A percentile compares a stretch with the other conserved stretches of the same genome.
Conservation (phyloP, 108 stramenopile genomes). For the Fragilaria radians region DNA sequence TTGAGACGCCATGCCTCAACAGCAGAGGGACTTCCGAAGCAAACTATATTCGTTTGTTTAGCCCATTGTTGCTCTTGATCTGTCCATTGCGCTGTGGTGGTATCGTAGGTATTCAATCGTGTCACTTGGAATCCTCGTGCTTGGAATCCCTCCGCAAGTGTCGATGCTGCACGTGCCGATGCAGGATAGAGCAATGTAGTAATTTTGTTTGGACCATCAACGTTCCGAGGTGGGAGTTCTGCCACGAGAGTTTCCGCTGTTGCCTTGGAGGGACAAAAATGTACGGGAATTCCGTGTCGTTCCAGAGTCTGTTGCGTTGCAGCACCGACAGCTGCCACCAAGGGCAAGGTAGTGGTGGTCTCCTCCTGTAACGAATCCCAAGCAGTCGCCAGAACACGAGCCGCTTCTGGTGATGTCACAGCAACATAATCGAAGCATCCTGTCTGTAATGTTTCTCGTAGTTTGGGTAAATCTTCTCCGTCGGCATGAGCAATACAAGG, state of each 20-base stretch:
- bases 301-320: conserved; percentile 56
- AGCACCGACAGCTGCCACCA: conserved; percentile 72
- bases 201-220: conserved; percentile 7
- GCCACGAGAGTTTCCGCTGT: conserved; percentile 54
- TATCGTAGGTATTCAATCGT: conserved; percentile 81
- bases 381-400: conserved; percentile 58
- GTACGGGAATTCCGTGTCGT: conserved; percentile 44
- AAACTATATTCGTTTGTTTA: conserved; percentile 44
- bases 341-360: neutral
- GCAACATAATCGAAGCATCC: conserved; percentile 60
- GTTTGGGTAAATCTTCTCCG: conserved; percentile 51
- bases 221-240: conserved; percentile 40
- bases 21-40: conserved; percentile 80
- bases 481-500: conserved; percentile 79
- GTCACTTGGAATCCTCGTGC: conserved; percentile 50
- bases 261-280: conserved; percentile 73
- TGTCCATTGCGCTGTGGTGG: conserved; percentile 63
- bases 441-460: conserved; percentile 28
- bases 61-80: conserved; percentile 38
- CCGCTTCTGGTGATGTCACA: conserved; percentile 84
- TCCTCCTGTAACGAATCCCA: conserved; percentile 26
- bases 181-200: conserved; percentile 71
- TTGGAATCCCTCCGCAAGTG: conserved; percentile 55
- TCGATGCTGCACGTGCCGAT: conserved; percentile 60
- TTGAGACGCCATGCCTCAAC: conserved; percentile 77